These are phyloP conservation scores for Phytopythium boreale DNA, from an alignment of 352 stramenopile species.

Conservation along the genomic window DNA sequence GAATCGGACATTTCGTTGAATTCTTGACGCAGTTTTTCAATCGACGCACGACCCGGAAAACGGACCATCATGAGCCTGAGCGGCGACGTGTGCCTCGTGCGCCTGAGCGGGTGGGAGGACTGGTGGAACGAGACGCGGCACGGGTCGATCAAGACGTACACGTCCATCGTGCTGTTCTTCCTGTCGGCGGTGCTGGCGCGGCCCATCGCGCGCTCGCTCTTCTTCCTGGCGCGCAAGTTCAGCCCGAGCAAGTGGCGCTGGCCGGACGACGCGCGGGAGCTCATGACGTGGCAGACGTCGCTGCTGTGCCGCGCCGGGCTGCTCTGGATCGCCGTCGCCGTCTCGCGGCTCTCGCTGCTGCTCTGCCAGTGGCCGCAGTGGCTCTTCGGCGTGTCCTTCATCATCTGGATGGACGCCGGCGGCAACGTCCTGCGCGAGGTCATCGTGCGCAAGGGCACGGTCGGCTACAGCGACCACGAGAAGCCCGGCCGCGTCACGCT, in stretches of 20 bases:
- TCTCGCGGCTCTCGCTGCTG: conserved; percentile 58
- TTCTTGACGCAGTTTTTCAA: background rate
- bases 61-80: conserved; percentile 8
- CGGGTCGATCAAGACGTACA: conserved; percentile 52
- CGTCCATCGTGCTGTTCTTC: conserved; percentile 75
- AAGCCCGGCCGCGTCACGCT: conserved; percentile 55
- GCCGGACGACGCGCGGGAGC: conserved; percentile 50
- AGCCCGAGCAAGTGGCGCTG: conserved; percentile 62
- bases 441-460: conserved; percentile 60
- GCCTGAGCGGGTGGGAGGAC: conserved; percentile 40
- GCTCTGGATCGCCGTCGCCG: conserved; percentile 60
- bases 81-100: conserved; percentile 45
- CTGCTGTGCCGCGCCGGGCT: conserved; percentile 62
- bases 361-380: conserved; percentile 65
- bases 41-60: background rate
- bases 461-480: conserved; percentile 63
- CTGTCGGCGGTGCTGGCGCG: conserved; percentile 68
- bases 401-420: conserved; percentile 71
- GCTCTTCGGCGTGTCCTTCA: conserved; percentile 65
- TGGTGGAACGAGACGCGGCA: conserved; percentile 59
- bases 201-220: conserved; percentile 64
- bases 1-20: background rate
- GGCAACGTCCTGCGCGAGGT: conserved; percentile 63
- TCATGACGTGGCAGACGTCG: conserved; percentile 79
- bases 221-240: conserved; percentile 59